Percentiles rank a stretch among this genome's conserved stretches.
Evolutionary conservation across 2,329 filamentous ascomycete species (phyloP).

Genomic region (Beauveria pseudobassiana): DNA sequence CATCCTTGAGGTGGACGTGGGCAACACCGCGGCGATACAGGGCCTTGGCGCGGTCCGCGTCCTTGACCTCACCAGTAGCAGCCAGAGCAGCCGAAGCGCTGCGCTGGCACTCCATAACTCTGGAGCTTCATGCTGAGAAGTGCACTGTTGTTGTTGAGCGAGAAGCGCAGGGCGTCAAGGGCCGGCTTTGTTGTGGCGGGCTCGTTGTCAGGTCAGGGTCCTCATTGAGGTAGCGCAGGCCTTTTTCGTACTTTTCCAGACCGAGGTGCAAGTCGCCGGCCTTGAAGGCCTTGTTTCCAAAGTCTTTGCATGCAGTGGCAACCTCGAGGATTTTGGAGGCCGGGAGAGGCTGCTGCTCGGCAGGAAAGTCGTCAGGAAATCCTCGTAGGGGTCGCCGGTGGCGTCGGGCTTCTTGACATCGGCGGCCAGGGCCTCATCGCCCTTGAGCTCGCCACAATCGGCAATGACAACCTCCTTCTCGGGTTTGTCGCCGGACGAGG

Average conservation of each 20-base stretch:
- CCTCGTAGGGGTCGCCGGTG: slow-evolving; percentile 87
- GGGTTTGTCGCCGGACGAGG: slow-evolving; percentile 71
- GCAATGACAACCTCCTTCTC: slow-evolving; percentile 61
- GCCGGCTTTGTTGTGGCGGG: slow-evolving; percentile 58
- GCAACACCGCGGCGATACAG: slow-evolving; percentile 77
- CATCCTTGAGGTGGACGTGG: slow-evolving; percentile 69
- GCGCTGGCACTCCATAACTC: slow-evolving; percentile 61
- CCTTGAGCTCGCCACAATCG: slow-evolving; percentile 81
- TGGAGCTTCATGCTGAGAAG: slow-evolving; percentile 77
- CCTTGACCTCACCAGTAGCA: slow-evolving; percentile 54
- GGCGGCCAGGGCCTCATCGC: slow-evolving; percentile 58
- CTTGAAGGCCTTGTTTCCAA: slow-evolving; percentile 91
- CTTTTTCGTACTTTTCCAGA: slow-evolving; percentile 92
- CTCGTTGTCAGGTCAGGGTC: slow-evolving; percentile 67
- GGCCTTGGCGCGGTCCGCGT: slow-evolving; percentile 82
- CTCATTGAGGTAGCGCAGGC: slow-evolving; percentile 79
- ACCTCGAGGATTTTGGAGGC: slow-evolving; percentile 68
- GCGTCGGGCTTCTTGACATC: slow-evolving; percentile 65
- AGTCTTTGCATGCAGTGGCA: slow-evolving; percentile 78
- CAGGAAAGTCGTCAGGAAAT: slow-evolving; percentile 77
- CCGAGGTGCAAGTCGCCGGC: slow-evolving; percentile 59
- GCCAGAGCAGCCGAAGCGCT: slow-evolving; percentile 68
- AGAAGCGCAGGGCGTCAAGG: slow-evolving; percentile 70
- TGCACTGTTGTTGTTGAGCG: slow-evolving; percentile 81
- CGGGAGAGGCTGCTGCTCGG: slow-evolving; percentile 51